Base-by-base conservation (phyloP, 352 stramenopile genomes). In the Pythium brassicae region DNA sequence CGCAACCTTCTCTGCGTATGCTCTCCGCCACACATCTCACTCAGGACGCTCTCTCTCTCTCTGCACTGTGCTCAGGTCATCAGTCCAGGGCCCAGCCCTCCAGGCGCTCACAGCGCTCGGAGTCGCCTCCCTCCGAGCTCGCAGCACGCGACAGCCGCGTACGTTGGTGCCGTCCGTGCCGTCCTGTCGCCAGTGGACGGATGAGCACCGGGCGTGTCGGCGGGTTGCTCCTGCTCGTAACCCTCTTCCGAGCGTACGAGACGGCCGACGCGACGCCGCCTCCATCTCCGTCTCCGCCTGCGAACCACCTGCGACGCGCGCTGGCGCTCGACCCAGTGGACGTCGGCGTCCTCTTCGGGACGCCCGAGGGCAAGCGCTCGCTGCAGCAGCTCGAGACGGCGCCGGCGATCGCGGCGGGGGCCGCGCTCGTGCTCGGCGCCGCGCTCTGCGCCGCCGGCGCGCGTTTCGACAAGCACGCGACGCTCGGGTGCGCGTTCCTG, bases 401-500 rank as follows among this genome's bases (percentile, higher is more conserved):
- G 9, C 65, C 65, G 8, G 58, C 50, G 23, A 54, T 71, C 34
- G 43, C 62, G 0, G 55, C 65, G 3, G 42, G 29, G 2, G 20
- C 57, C 9, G 50, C 54, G 2, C 51, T 74, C 5, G 34, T 56
- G 4, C 46, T 68, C 35, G 66, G 66, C 19, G 17, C 37, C 0
- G 42, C 47, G 42, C 52, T 72, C 3, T 62, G 53, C 19, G 23
- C 45, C 7, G 37, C 45, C 19, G 66, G 66, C 17, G 56, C 66
- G 25, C 64, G 58, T 10, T 55, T 59, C 42, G 49, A 53, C 26
- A 51, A 52, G 12, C 42, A 61, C 15, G 39, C 53, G 32, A 49
- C 51, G 19, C 67, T 72, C 27, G 49, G 50, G 9, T 70, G 34
- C 14, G 66, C 58, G 25, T 72, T 74, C 57, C 40, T 57, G 17